A percentile compares a stretch with the other conserved stretches of the same genome.
Conservation (phyloP, 2,329 filamentous ascomycete species). For the Penicillium crustosum region DNA sequence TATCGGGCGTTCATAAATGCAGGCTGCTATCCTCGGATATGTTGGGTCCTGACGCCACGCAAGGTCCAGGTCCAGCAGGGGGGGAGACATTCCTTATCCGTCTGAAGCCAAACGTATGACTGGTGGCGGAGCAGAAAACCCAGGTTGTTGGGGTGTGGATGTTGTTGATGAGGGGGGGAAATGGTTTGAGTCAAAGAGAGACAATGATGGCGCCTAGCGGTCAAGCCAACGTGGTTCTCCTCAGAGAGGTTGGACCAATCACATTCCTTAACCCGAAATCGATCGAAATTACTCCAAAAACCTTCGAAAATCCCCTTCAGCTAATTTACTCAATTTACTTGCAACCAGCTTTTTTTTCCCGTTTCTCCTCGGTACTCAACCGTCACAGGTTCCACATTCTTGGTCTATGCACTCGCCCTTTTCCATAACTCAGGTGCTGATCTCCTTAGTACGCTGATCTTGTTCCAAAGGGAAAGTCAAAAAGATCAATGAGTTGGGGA, state of each 20-base stretch:
- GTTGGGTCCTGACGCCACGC: conserved; percentile 21
- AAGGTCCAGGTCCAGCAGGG: conserved; percentile 22
- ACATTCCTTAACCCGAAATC: not conserved
- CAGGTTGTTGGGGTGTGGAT: not conserved
- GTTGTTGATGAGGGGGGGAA: not conserved
- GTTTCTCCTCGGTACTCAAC: conserved; percentile 8
- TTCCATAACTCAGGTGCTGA: conserved; percentile 3
- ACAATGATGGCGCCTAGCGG: conserved; percentile 3
- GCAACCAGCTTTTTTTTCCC: not conserved
- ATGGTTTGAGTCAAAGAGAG: not conserved
- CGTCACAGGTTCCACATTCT: conserved; percentile 3
- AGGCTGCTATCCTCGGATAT: conserved; percentile 16
- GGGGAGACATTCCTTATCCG: conserved; percentile 13
- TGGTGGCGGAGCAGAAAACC: conserved; percentile 13
- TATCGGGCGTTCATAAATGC: conserved; percentile 10
- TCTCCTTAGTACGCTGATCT: conserved; percentile 10
- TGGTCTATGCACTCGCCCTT: not conserved
- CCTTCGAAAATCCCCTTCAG: not conserved
- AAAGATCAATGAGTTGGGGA: conserved; percentile 5
- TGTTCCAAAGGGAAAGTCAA: not conserved
- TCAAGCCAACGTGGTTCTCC: conserved; percentile 8
- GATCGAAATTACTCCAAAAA: conserved; percentile 4
- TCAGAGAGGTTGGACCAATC: conserved; percentile 9
- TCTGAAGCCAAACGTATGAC: conserved; percentile 4
- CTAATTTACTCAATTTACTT: not conserved